Conservation (phyloP, 2,329 filamentous ascomycete genomes). For the Escovopsis sp. region DNA sequence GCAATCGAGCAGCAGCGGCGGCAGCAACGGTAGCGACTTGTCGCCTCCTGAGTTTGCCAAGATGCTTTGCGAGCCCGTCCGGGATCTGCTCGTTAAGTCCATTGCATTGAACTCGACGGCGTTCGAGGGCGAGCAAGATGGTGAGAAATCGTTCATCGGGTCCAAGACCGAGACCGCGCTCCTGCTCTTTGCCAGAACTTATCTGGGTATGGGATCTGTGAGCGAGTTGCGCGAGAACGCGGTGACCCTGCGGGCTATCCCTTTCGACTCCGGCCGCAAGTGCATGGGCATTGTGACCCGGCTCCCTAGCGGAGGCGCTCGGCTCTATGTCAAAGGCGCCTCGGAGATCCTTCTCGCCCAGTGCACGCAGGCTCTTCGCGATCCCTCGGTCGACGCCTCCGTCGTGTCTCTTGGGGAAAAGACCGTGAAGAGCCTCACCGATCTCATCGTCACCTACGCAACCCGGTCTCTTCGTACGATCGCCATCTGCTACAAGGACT, state of each 20-base stretch:
- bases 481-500: conserved; percentile 69
- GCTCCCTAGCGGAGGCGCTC: conserved; percentile 33
- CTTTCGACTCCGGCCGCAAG: conserved; percentile 62
- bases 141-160: conserved; percentile 51
- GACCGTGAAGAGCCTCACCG: conserved; percentile 41
- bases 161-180: conserved; percentile 67
- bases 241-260: conserved; percentile 49
- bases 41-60: conserved; percentile 30
- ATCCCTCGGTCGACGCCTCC: conserved; percentile 30
- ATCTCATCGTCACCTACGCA: conserved; percentile 64
- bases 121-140: conserved; percentile 59
- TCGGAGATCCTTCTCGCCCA: conserved; percentile 47
- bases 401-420: conserved; percentile 31
- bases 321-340: conserved; percentile 48
- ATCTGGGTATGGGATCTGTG: conserved; percentile 52
- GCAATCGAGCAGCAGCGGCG: conserved; percentile 6
- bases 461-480: conserved; percentile 71
- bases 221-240: conserved; percentile 46
- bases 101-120: conserved; percentile 56
- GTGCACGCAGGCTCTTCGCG: conserved; percentile 34
- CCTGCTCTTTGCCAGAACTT: conserved; percentile 50
- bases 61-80: conserved; percentile 29
- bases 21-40: conserved; percentile 19
- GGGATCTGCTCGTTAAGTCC: conserved; percentile 41
- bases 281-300: conserved; percentile 49